Conservation (phyloP, 306 rosid species). For the Rosa persica region DNA sequence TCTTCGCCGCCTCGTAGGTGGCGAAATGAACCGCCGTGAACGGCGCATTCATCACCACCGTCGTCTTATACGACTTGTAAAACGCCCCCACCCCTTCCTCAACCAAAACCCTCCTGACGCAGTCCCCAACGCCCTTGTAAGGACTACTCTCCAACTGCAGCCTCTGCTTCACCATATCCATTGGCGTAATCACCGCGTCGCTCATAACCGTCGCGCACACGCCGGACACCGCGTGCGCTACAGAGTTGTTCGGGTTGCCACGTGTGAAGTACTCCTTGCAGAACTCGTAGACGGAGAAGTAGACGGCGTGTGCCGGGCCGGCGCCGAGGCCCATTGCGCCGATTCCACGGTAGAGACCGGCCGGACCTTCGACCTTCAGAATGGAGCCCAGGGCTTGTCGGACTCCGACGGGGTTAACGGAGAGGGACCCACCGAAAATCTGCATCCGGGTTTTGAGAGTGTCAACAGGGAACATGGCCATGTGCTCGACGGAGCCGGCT, state of each 20-base stretch:
- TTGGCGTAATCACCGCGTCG: slow-evolving; percentile 83
- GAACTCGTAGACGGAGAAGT: slow-evolving; percentile 71
- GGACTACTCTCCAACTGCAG: slow-evolving; percentile 71
- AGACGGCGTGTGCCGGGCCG: slow-evolving; percentile 91
- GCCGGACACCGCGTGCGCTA: slow-evolving; percentile 64
- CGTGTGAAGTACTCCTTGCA: slow-evolving; percentile 54
- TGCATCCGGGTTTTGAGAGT: slow-evolving; percentile 91
- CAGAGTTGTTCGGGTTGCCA: slow-evolving; percentile 45
- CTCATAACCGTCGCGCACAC: slow-evolving; percentile 76
- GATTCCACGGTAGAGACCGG: slow-evolving; percentile 75
- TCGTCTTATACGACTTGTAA: slow-evolving; percentile 76
- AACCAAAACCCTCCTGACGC: slow-evolving; percentile 61
- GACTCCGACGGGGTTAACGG: slow-evolving; percentile 57
- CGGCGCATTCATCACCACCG: slow-evolving; percentile 86
- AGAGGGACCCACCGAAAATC: slow-evolving; percentile 54
- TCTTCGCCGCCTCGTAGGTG: slow-evolving; percentile 63
- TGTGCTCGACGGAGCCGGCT: slow-evolving; percentile 75
- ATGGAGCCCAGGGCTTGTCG: slow-evolving; percentile 67
- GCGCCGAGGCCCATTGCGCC: slow-evolving; percentile 93
- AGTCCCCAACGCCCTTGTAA: slow-evolving; percentile 69
- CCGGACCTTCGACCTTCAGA: slow-evolving; percentile 60
- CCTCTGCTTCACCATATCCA: slow-evolving; percentile 96
- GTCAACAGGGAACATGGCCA: slow-evolving; percentile 93
- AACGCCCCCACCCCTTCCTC: slow-evolving; percentile 83
- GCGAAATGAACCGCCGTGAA: slow-evolving; percentile 75